phyloP scores from a whole-genome alignment of 495 filamentous ascomycete species.

The Barbatosphaeria neglecta region DNA sequence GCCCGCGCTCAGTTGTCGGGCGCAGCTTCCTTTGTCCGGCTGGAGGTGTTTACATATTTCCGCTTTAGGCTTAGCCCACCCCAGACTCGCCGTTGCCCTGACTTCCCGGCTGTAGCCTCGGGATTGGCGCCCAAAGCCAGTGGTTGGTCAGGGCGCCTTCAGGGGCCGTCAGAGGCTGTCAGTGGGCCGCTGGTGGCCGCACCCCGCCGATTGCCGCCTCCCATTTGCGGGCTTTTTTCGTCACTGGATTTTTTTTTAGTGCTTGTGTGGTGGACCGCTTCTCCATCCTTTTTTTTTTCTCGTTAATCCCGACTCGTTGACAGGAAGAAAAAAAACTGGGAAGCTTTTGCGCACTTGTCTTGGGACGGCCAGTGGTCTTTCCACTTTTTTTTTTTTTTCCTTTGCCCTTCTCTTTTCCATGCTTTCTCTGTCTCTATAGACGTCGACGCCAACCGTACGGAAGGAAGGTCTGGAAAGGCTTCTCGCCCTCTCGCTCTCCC shows the following conservation, averaged over 20 bases:
- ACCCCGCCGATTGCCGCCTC: neutral
- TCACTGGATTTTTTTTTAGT: neutral
- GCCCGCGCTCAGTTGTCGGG: neutral
- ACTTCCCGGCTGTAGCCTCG: neutral
- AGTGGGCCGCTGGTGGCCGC: neutral
- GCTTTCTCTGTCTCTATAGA: too few species aligned
- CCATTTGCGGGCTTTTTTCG: neutral
- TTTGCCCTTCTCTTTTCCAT: neutral
- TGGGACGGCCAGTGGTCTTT: neutral
- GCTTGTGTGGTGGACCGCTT: neutral
- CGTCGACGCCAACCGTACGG: neutral
- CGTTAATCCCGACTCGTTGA: neutral
- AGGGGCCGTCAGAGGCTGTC: neutral
- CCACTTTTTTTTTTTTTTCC: neutral
- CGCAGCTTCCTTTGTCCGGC: neutral
- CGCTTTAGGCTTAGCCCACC: neutral
- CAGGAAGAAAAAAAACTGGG: neutral
- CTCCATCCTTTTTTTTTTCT: neutral
- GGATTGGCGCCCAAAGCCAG: neutral
- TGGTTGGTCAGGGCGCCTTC: neutral
- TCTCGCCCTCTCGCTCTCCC: neutral
- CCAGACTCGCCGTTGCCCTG: neutral
- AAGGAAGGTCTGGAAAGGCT: neutral
- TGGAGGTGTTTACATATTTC: constrained; percentile 4
- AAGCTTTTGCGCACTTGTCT: neutral